Percentiles rank a stretch among this genome's conserved stretches.
These are phyloP conservation scores for Aspergillus taichungensis DNA, from an alignment of 495 filamentous ascomycete genomes.

Conservation along the genomic window DNA sequence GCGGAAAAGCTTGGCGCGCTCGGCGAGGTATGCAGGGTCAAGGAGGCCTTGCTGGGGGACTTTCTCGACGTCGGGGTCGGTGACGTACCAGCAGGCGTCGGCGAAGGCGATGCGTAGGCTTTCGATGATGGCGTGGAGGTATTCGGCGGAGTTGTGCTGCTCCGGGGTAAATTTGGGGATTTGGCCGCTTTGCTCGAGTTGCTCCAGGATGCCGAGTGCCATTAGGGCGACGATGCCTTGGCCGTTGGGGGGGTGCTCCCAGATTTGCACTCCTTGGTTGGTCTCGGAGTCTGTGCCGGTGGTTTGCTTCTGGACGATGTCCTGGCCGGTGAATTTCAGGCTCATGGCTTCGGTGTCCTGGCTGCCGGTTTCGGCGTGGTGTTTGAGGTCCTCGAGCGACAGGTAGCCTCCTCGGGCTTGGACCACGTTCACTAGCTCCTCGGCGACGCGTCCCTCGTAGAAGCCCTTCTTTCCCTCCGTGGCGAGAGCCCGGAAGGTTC, in stretches of 20 bases:
- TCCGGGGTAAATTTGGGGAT: constrained; percentile 57
- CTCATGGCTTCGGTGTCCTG: constrained; percentile 78
- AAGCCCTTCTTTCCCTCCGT: constrained; percentile 81
- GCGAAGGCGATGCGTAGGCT: constrained; percentile 86
- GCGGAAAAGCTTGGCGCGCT: constrained; percentile 62
- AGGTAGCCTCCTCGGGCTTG: constrained; percentile 69
- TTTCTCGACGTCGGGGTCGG: constrained; percentile 62
- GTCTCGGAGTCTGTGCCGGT: constrained; percentile 34
- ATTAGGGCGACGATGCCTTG: constrained; percentile 94
- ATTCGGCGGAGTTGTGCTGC: constrained; percentile 69
- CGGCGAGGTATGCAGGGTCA: constrained; percentile 51
- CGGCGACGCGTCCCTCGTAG: constrained; percentile 76
- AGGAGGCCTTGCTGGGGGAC: constrained; percentile 60
- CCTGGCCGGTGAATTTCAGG: constrained; percentile 64
- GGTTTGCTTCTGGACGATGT: constrained; percentile 41
- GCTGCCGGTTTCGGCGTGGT: constrained; percentile 63
- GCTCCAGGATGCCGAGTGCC: constrained; percentile 82
- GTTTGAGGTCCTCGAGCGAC: constrained; percentile 66
- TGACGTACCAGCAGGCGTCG: constrained; percentile 81
- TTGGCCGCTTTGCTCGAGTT: constrained; percentile 62
- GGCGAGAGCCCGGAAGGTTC: constrained; percentile 73
- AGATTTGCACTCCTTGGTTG: constrained; percentile 65
- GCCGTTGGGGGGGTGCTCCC: constrained; percentile 98
- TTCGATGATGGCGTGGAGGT: constrained; percentile 88
- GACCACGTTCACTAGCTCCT: constrained; percentile 69